phyloP scores from a whole-genome alignment of 1,284 basidiomycete species.

The Rhizoctonia solani region DNA sequence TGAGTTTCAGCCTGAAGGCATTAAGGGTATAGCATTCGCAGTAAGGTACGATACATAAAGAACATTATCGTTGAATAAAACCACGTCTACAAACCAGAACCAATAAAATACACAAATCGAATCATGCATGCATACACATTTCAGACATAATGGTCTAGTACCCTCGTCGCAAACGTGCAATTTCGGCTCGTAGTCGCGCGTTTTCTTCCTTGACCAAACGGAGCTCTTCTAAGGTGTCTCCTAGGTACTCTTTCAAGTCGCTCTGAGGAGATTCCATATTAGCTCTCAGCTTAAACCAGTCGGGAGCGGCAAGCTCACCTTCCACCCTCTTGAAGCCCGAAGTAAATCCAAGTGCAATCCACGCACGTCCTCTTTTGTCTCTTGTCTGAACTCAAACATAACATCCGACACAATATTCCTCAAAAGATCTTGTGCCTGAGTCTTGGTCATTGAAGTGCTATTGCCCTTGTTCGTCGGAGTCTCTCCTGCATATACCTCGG shows the following conservation, averaged over 20 bases:
- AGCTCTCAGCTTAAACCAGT: background rate
- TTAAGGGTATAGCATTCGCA: no score
- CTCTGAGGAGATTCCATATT: conserved; percentile 36
- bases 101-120: conserved; percentile 8
- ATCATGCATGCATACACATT: conserved; percentile 11
- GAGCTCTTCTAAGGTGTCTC: conserved; percentile 50
- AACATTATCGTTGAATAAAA: background rate
- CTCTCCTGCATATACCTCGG: conserved; percentile 26
- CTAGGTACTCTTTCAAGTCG: conserved; percentile 64
- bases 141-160: conserved; percentile 45
- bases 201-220: conserved; percentile 52
- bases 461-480: background rate
- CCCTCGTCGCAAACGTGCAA: conserved; percentile 62
- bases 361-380: conserved; percentile 66
- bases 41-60: background rate
- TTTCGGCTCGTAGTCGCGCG: conserved; percentile 63
- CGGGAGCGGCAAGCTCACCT: conserved; percentile 37
- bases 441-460: conserved; percentile 4
- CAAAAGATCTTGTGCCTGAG: conserved; percentile 62
- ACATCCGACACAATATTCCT: conserved; percentile 66
- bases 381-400: conserved; percentile 69
- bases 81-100: background rate
- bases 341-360: conserved; percentile 72
- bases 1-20: no score
- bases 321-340: conserved; percentile 63